Evolutionary conservation across 441 rosid species (phyloP).

Genomic region (Capsella rubella): DNA sequence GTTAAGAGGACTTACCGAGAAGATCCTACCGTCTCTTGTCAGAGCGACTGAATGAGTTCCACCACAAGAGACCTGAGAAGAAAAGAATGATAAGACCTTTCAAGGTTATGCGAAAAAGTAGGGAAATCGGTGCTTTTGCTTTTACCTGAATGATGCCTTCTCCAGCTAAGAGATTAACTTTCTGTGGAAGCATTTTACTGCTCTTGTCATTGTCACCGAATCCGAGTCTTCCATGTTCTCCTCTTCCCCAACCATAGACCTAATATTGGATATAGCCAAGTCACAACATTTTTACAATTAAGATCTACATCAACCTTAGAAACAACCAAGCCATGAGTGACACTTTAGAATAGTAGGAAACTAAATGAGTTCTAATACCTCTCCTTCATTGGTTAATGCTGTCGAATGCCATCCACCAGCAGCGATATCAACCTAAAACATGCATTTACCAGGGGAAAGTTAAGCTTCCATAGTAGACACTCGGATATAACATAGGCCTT

Average conservation of each 20-base stretch:
- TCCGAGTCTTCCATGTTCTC: slow-evolving; percentile 98
- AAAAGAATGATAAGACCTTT: slow-evolving; percentile 33
- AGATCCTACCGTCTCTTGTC: slow-evolving; percentile 83
- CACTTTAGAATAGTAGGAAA: slow-evolving; percentile 15
- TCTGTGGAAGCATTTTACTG: slow-evolving; percentile 98
- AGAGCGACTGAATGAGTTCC: slow-evolving; percentile 99
- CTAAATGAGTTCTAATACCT: slow-evolving; percentile 54
- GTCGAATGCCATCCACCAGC: slow-evolving; percentile 99
- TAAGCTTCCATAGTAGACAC: neutral
- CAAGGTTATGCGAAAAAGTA: neutral
- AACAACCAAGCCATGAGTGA: neutral
- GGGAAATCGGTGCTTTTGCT: neutral
- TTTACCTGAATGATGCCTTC: slow-evolving; percentile 85
- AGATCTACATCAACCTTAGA: slow-evolving; percentile 29
- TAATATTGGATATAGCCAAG: slow-evolving; percentile 42
- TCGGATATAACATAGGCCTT: neutral
- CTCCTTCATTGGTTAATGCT: slow-evolving; percentile 79
- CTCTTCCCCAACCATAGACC: slow-evolving; percentile 99
- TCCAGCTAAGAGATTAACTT: slow-evolving; percentile 82
- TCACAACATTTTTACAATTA: slow-evolving; percentile 15
- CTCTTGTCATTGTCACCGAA: slow-evolving; percentile 98
- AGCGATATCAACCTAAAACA: slow-evolving; percentile 92
- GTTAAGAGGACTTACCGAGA: slow-evolving; percentile 69
- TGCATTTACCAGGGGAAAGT: neutral
- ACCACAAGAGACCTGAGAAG: slow-evolving; percentile 87